Conservation (phyloP, 75 land plant species). For the Sequoiadendron giganteum region DNA sequence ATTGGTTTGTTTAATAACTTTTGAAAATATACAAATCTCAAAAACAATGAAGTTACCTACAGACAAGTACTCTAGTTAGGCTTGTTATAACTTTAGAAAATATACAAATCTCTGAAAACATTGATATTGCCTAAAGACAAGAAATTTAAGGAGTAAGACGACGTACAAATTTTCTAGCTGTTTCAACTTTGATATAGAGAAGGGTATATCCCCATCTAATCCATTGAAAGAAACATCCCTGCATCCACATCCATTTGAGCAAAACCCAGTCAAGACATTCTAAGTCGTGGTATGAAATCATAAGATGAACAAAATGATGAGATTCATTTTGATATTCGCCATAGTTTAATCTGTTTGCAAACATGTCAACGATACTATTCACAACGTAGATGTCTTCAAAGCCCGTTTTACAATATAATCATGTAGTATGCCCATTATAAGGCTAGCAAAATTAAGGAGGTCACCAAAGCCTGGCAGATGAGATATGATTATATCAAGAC, state of each 20-base stretch:
- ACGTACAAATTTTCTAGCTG: constrained; percentile 70
- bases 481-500: not conserved
- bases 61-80: not conserved
- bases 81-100: not conserved
- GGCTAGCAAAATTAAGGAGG: not conserved
- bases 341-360: not conserved
- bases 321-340: not conserved
- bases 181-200: constrained; percentile 79
- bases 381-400: constrained; percentile 29
- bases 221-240: constrained; percentile 22
- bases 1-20: too few relatives aligned
- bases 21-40: not conserved
- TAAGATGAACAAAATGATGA: not conserved
- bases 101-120: not conserved
- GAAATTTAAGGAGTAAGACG: not conserved
- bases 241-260: constrained; percentile 6
- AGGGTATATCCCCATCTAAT: constrained; percentile 72
- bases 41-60: not conserved
- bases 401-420: not conserved
- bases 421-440: too few relatives aligned
- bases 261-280: not conserved
- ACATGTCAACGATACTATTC: not conserved
- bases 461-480: not conserved
- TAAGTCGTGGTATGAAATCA: not conserved
- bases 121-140: not conserved